These are phyloP conservation scores for Selaginella tamariscina DNA, from an alignment of 75 land plant species.

Conservation along the genomic window DNA sequence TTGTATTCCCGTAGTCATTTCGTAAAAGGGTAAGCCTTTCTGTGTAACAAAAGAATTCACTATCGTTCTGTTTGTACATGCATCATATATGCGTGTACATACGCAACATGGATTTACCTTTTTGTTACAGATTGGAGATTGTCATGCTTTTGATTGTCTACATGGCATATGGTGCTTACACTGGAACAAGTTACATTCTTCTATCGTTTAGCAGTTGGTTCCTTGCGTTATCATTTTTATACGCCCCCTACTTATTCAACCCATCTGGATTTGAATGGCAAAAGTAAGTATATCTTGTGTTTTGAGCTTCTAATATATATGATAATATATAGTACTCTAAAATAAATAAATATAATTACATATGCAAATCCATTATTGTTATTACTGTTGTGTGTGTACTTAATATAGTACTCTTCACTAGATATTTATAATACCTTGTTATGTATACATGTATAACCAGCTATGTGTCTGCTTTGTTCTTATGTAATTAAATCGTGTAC, in stretches of 20 bases:
- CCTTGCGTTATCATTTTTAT: conserved; percentile 87
- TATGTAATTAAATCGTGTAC: too few relatives aligned
- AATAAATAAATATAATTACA: too few relatives aligned
- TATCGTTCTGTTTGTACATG: not conserved
- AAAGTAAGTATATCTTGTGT: conserved; percentile 45
- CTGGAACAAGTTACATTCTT: conserved; percentile 34
- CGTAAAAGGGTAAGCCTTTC: conserved; percentile 71
- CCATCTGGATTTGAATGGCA: conserved; percentile 99
- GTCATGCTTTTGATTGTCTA: conserved; percentile 27
- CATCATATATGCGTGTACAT: not conserved
- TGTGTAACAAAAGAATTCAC: not conserved
- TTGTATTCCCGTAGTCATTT: conserved; percentile 95
- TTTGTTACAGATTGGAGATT: conserved; percentile 30
- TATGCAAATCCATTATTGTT: too few relatives aligned
- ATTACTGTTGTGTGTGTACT: too few relatives aligned
- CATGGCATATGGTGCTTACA: conserved; percentile 36
- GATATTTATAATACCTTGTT: too few relatives aligned
- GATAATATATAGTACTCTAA: too few relatives aligned
- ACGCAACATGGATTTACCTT: not conserved
- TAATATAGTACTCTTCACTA: too few relatives aligned
- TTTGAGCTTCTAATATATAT: too few relatives aligned
- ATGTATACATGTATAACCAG: too few relatives aligned
- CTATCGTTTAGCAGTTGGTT: conserved; percentile 93
- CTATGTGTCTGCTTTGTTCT: too few relatives aligned
- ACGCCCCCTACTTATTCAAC: conserved; percentile 93